These are phyloP conservation scores for Teunomyces cretensis DNA, from an alignment of 805 yeast species.

Conservation along the genomic window DNA sequence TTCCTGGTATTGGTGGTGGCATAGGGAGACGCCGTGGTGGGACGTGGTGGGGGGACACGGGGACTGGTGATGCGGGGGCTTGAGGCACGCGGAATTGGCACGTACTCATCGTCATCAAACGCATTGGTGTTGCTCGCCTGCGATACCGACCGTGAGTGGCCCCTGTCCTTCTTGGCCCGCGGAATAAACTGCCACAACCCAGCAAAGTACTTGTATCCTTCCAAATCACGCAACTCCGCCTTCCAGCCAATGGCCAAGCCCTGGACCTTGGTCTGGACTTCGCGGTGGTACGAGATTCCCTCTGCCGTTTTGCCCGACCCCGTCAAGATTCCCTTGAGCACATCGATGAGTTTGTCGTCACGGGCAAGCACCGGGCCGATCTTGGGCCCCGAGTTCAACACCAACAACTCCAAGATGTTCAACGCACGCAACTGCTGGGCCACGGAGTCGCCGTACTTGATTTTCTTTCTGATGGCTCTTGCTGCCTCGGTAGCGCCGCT, in stretches of 20 bases:
- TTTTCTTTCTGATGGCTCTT: constrained; percentile 80
- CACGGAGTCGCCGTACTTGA: constrained; percentile 73
- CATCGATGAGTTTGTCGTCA: constrained; percentile 67
- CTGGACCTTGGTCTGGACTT: constrained; percentile 48
- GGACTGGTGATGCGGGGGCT: not conserved
- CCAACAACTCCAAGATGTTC: constrained; percentile 35
- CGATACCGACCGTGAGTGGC: not conserved
- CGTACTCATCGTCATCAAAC: constrained; percentile 2
- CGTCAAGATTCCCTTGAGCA: constrained; percentile 52
- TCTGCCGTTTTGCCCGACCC: constrained; percentile 36
- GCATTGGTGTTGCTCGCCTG: constrained; percentile 7
- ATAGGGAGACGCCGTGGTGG: constrained; percentile 23
- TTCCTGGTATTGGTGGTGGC: constrained; percentile 1
- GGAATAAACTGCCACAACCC: constrained; percentile 48
- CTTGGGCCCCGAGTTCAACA: constrained; percentile 43
- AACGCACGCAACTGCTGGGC: constrained; percentile 68
- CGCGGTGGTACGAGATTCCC: constrained; percentile 35
- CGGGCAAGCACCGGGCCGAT: constrained; percentile 51
- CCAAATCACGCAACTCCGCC: constrained; percentile 48
- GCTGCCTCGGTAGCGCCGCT: constrained; percentile 72
- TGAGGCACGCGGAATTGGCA: not conserved
- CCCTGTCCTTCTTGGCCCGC: constrained; percentile 12
- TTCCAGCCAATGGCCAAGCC: constrained; percentile 68
- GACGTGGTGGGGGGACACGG: constrained; percentile 25
- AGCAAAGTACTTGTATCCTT: constrained; percentile 50